Conservation (phyloP, 2,329 filamentous ascomycete species). For the Penicillium janthinellum region DNA sequence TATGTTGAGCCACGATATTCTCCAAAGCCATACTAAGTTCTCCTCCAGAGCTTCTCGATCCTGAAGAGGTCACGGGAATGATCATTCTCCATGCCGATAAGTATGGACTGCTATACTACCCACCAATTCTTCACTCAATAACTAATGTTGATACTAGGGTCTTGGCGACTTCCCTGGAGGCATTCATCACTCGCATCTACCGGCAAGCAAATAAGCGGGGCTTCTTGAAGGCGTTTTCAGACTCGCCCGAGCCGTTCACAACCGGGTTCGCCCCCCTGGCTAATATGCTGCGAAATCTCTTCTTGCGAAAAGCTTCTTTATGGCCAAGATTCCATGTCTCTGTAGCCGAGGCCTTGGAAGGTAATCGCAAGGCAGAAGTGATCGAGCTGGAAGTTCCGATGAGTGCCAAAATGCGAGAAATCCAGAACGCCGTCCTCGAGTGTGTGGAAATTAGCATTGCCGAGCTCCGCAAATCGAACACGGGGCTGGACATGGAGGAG, state of each 20-base stretch:
- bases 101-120: slow-evolving; percentile 29
- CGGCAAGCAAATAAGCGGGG: slow-evolving; percentile 91
- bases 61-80: slow-evolving; percentile 82
- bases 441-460: slow-evolving; percentile 94
- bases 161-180: slow-evolving; percentile 83
- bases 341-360: slow-evolving; percentile 86
- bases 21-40: slow-evolving; percentile 16
- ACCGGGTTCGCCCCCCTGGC: slow-evolving; percentile 84
- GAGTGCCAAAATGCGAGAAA: slow-evolving; percentile 90
- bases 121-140: neutral
- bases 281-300: slow-evolving; percentile 89
- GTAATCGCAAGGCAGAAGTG: slow-evolving; percentile 89
- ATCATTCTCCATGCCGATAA: slow-evolving; percentile 84
- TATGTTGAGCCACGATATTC: slow-evolving; percentile 29
- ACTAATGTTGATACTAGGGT: slow-evolving; percentile 53
- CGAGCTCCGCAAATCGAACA: slow-evolving; percentile 88
- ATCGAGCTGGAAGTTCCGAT: slow-evolving; percentile 96
- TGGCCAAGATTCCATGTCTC: slow-evolving; percentile 94
- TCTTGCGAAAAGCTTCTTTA: slow-evolving; percentile 81
- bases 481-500: slow-evolving; percentile 90
- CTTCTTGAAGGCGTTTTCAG: slow-evolving; percentile 94
- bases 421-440: slow-evolving; percentile 92
- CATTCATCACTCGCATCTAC: slow-evolving; percentile 92
- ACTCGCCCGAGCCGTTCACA: slow-evolving; percentile 87
- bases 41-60: slow-evolving; percentile 63